A percentile compares a stretch with the other conserved stretches of the same genome.
phyloP scores from a whole-genome alignment of 2,329 filamentous ascomycete genomes.

The Purpureocillium lavendulum region DNA sequence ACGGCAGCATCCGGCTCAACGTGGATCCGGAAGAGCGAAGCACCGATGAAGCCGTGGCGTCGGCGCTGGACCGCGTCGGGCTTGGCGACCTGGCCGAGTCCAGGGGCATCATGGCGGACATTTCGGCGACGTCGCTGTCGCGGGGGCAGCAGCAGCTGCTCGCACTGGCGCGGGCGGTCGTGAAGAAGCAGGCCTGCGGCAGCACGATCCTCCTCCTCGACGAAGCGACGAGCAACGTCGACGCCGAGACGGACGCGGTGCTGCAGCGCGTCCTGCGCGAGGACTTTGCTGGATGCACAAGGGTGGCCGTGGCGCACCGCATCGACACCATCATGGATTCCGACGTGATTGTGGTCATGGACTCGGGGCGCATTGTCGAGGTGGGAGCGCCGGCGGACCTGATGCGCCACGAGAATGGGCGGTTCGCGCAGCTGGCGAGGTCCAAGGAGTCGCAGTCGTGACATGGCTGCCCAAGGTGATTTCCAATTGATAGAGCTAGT shows the following conservation, averaged over 20 bases:
- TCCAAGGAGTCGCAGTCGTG: background rate
- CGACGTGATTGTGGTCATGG: conserved; percentile 6
- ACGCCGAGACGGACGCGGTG: conserved; percentile 8
- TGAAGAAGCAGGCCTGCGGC: conserved; percentile 6
- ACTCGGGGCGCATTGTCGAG: conserved; percentile 2
- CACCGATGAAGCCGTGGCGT: conserved; percentile 4
- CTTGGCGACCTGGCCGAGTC: conserved; percentile 6
- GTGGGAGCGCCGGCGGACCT: conserved; percentile 1
- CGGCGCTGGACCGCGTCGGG: conserved; percentile 5
- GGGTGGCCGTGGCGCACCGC: conserved; percentile 8
- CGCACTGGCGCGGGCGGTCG: conserved; percentile 9
- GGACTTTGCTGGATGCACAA: conserved; percentile 8
- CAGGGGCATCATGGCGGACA: conserved; percentile 1
- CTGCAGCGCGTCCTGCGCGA: conserved; percentile 6
- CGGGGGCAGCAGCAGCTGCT: conserved; percentile 11
- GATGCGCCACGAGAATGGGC: background rate
- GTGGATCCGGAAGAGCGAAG: conserved; percentile 6
- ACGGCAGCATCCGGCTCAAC: conserved; percentile 9
- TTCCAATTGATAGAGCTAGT: too few relatives aligned
- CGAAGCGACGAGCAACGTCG: conserved; percentile 10
- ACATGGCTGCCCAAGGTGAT: too few relatives aligned
- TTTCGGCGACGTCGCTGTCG: conserved; percentile 6
- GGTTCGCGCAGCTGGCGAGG: conserved; percentile 1
- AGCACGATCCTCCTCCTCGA: conserved; percentile 11
- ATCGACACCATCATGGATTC: conserved; percentile 5